Percentiles rank a stretch among this genome's conserved stretches.
phyloP scores from a whole-genome alignment of 768 basidiomycete genomes.

The Leccinum uliginosum region DNA sequence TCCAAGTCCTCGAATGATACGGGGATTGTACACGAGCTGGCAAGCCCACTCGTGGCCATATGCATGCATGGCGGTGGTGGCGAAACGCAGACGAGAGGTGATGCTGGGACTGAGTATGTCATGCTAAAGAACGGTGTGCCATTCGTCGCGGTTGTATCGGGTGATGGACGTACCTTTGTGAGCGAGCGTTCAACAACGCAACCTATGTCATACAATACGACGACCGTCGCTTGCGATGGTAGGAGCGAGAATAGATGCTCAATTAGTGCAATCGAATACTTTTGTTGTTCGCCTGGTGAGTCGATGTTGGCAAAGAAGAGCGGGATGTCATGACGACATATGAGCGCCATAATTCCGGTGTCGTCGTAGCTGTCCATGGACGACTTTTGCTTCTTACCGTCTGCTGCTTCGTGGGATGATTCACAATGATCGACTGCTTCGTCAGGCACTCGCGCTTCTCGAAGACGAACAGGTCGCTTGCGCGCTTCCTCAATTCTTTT shows the following conservation, averaged over 20 bases:
- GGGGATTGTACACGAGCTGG: background rate
- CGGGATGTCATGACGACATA: background rate
- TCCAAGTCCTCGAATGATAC: constrained; percentile 10
- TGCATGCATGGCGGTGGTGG: too few species aligned
- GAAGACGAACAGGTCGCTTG: background rate
- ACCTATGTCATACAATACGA: constrained; percentile 30
- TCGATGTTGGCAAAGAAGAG: background rate
- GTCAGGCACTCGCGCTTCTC: background rate
- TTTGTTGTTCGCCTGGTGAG: constrained; percentile 6
- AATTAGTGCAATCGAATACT: constrained; percentile 19
- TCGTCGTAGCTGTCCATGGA: too few species aligned
- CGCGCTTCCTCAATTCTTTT: background rate
- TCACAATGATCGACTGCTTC: background rate
- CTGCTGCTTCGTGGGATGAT: background rate
- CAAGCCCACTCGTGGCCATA: too few species aligned
- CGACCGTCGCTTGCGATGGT: constrained; percentile 30
- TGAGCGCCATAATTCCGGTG: background rate
- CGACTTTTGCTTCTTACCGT: background rate
- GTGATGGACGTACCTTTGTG: background rate
- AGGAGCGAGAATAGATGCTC: constrained; percentile 26
- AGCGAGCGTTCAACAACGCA: constrained; percentile 10
- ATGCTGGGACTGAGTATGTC: background rate
- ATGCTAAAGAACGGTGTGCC: background rate
- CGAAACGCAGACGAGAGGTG: too few species aligned
- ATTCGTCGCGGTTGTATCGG: background rate